phyloP scores from a whole-genome alignment of 78 protist genomes.

The Dictyostelium brefeldianum region DNA sequence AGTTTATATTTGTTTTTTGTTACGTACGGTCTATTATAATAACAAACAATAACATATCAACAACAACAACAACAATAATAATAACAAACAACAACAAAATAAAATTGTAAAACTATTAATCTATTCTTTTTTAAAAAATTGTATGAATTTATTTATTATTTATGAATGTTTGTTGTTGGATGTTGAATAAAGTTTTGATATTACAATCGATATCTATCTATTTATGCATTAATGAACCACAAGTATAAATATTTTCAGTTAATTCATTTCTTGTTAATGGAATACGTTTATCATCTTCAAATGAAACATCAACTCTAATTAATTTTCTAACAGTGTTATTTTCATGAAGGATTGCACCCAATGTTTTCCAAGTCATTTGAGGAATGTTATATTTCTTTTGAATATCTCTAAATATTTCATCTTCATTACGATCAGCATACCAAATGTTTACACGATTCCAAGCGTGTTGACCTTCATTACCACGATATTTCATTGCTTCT shows the following conservation, averaged over 20 bases:
- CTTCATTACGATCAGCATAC: constrained; percentile 60
- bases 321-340: constrained; percentile 66
- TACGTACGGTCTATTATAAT: too few relatives aligned
- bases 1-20: too few relatives aligned
- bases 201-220: not conserved
- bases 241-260: not conserved
- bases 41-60: too few relatives aligned
- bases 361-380: constrained; percentile 66
- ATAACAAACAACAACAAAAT: not conserved
- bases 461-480: constrained; percentile 52
- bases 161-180: not conserved
- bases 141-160: not conserved
- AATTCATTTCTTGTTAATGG: not conserved
- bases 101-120: not conserved
- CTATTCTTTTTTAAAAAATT: not conserved
- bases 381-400: constrained; percentile 19
- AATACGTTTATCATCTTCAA: not conserved
- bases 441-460: constrained; percentile 15
- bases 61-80: too few relatives aligned
- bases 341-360: constrained; percentile 65
- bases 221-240: constrained; percentile 5
- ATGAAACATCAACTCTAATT: constrained; percentile 60
- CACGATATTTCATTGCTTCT: constrained; percentile 47
- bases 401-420: constrained; percentile 19
- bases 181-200: too few relatives aligned